phyloP scores from a whole-genome alignment of 495 filamentous ascomycete species.

The Aspergillus olivimuriae region DNA sequence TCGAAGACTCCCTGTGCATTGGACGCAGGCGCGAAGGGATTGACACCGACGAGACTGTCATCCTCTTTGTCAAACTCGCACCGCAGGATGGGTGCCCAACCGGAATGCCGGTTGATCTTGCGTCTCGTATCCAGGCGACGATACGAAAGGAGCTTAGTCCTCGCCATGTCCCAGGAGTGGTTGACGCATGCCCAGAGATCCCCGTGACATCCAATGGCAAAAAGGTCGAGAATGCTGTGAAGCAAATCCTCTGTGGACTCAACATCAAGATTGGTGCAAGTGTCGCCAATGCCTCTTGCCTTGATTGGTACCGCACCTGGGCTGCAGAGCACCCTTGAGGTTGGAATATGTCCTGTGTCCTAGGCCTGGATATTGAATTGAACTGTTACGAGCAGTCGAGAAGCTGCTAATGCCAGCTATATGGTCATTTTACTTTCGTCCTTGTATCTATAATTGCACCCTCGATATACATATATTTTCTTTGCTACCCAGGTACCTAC shows the following conservation, averaged over 20 bases:
- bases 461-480: too few relatives aligned
- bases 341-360: too few relatives aligned
- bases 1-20: conserved; percentile 82
- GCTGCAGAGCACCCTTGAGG: conserved; percentile 34
- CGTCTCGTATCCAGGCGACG: conserved; percentile 50
- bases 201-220: conserved; percentile 89
- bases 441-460: too few relatives aligned
- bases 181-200: conserved; percentile 74
- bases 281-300: conserved; percentile 75
- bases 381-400: too few relatives aligned
- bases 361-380: too few relatives aligned
- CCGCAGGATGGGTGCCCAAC: conserved; percentile 18
- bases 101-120: conserved; percentile 38
- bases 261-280: conserved; percentile 80
- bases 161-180: conserved; percentile 76
- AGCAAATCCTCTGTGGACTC: conserved; percentile 86
- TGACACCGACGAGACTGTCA: conserved; percentile 78
- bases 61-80: conserved; percentile 75
- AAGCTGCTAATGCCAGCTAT: too few relatives aligned
- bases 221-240: conserved; percentile 90
- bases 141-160: conserved; percentile 73
- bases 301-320: conserved; percentile 83
- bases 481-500: too few relatives aligned
- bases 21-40: conserved; percentile 60
- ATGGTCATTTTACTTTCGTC: too few relatives aligned